These are phyloP conservation scores for Sarocladium strictum DNA, from an alignment of 2,329 filamentous ascomycete genomes.

Conservation along the genomic window DNA sequence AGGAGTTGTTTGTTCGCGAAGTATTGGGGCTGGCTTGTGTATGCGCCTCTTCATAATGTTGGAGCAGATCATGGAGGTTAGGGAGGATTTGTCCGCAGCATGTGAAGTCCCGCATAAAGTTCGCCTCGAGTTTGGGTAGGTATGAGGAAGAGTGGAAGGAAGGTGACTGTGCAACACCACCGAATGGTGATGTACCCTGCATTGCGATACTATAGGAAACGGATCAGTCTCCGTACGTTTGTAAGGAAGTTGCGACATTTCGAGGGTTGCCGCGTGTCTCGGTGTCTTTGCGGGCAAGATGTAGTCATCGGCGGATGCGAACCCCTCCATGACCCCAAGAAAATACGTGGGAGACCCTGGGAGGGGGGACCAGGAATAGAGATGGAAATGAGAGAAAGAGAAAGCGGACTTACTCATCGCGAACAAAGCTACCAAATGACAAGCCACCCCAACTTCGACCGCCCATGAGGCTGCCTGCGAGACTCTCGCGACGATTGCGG, in stretches of 20 bases:
- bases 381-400: conserved; percentile 15
- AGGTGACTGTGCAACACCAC: conserved; percentile 69
- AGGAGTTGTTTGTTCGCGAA: conserved; percentile 27
- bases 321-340: conserved; percentile 8
- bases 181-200: conserved; percentile 90
- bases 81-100: conserved; percentile 89
- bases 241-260: conserved; percentile 10
- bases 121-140: conserved; percentile 90
- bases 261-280: neutral
- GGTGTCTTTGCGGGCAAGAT: neutral
- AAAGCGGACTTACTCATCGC: conserved; percentile 76
- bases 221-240: neutral
- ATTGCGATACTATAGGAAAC: conserved; percentile 69
- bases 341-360: neutral
- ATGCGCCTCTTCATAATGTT: conserved; percentile 95
- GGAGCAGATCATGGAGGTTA: conserved; percentile 87
- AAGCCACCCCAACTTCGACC: conserved; percentile 97
- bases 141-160: conserved; percentile 97
- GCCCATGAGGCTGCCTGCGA: conserved; percentile 61
- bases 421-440: conserved; percentile 93
- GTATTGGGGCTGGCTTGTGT: conserved; percentile 56
- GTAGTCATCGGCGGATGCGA: conserved; percentile 3
- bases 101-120: conserved; percentile 95
- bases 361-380: neutral
- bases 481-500: conserved; percentile 54